These are phyloP conservation scores for Fagopyrum tataricum DNA, from an alignment of 148 eudicot genomes.

Conservation along the genomic window DNA sequence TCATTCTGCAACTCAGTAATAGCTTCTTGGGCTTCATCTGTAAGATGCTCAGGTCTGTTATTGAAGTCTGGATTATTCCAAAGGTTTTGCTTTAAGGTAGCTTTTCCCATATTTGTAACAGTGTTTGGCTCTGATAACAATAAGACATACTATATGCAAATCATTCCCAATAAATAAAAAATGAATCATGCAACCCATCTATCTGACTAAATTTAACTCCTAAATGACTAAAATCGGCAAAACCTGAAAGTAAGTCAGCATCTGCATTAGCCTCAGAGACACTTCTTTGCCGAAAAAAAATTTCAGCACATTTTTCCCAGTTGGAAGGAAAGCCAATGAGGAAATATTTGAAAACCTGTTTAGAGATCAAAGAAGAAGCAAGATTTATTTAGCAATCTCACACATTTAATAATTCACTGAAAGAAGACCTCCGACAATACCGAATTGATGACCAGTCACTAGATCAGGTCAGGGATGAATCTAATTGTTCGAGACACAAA, in stretches of 20 bases:
- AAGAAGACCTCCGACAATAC: not conserved
- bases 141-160: not conserved
- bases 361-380: not conserved
- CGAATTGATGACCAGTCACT: not conserved
- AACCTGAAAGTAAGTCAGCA: slow-evolving; percentile 2
- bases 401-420: not conserved
- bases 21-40: not conserved
- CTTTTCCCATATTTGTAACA: not conserved
- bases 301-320: slow-evolving; percentile 13
- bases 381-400: not conserved
- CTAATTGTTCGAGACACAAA: not conserved
- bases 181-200: not conserved
- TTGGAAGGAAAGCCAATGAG: slow-evolving; percentile 15
- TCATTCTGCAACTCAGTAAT: not conserved
- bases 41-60: not conserved
- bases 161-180: not conserved
- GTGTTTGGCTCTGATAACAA: not conserved
- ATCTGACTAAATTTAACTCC: not conserved
- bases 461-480: not conserved
- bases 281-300: not conserved
- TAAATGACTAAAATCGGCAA: not conserved
- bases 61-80: not conserved
- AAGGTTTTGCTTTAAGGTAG: not conserved
- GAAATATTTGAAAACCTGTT: slow-evolving; percentile 13
- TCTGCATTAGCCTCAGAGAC: not conserved